These are phyloP conservation scores for Marchantia paleacea DNA, from an alignment of 225 moss, liverwort and hornwort genomes.

Conservation along the genomic window DNA sequence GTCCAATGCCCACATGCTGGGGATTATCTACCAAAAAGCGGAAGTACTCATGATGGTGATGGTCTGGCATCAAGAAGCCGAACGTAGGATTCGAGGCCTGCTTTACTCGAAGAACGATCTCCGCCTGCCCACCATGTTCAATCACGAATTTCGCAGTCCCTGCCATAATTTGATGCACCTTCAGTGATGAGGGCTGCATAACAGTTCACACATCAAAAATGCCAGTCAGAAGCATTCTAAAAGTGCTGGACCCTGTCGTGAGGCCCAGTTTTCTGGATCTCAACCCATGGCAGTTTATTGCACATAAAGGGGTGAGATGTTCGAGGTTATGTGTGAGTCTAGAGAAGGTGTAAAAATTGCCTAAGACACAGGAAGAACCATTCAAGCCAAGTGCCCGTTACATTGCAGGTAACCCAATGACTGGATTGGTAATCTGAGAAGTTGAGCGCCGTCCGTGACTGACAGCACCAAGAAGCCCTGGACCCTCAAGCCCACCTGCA, in stretches of 20 bases:
- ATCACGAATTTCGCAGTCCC: conserved; percentile 54
- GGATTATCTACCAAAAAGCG: conserved; percentile 51
- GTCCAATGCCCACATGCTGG: conserved; percentile 40
- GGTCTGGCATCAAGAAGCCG: conserved; percentile 56
- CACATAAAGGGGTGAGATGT: conserved; percentile 27
- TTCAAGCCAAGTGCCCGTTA: conserved; percentile 57
- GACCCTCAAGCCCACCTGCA: conserved; percentile 62
- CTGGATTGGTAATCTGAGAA: conserved; percentile 45
- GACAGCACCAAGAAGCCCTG: conserved; percentile 48
- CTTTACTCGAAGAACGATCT: conserved; percentile 57
- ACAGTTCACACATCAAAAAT: conserved; percentile 16
- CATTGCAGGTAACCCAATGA: conserved; percentile 52
- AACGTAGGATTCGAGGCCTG: conserved; percentile 52
- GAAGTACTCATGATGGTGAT: conserved; percentile 48
- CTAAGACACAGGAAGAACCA: conserved; percentile 39
- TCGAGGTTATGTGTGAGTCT: conserved; percentile 29
- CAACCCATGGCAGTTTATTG: conserved; percentile 21
- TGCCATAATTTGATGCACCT: conserved; percentile 57
- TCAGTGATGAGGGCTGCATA: conserved; percentile 46
- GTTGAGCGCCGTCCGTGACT: conserved; percentile 50
- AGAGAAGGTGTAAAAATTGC: conserved; percentile 37
- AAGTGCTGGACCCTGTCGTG: conserved; percentile 11
- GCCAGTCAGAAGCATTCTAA: conserved; percentile 23
- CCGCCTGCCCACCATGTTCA: conserved; percentile 56
- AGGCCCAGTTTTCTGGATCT: conserved; percentile 21